Evolutionary conservation across 768 basidiomycete species (phyloP).

Genomic region (Collybia sp.): DNA sequence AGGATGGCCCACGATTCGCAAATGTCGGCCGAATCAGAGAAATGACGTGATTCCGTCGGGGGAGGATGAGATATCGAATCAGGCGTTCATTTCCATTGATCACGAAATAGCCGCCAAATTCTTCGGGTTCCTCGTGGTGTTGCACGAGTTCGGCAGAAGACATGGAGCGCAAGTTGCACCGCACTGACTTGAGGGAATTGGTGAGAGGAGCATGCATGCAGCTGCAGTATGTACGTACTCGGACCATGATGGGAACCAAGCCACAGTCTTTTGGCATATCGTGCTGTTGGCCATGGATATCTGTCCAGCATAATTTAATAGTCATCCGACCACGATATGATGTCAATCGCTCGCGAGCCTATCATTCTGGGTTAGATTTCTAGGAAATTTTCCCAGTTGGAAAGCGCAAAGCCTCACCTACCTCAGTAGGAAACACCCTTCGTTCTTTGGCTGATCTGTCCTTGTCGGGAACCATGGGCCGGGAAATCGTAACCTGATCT

Average conservation of each 20-base stretch:
- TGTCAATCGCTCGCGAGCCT: constrained; percentile 91
- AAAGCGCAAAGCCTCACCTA: constrained; percentile 20
- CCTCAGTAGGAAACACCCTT: constrained; percentile 87
- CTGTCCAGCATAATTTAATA: constrained; percentile 80
- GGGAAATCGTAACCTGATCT: constrained; percentile 74
- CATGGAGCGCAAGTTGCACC: constrained; percentile 87
- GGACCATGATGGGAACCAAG: constrained; percentile 93
- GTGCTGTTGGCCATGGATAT: constrained; percentile 63
- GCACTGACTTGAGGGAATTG: constrained; percentile 56
- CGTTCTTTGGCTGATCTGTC: constrained; percentile 72
- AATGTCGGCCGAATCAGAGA: constrained; percentile 91
- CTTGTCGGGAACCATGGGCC: constrained; percentile 85
- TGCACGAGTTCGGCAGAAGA: constrained; percentile 83
- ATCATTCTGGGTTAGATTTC: constrained; percentile 4
- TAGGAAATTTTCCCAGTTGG: constrained; percentile 2
- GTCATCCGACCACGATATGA: constrained; percentile 92
- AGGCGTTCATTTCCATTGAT: constrained; percentile 99
- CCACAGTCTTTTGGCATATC: constrained; percentile 85
- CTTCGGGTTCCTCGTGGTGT: constrained; percentile 94
- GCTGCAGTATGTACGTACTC: constrained; percentile 47
- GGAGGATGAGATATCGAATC: constrained; percentile 95
- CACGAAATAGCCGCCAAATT: constrained; percentile 98
- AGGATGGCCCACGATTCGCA: constrained; percentile 87
- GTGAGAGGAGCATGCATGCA: not conserved
- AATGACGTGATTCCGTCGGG: constrained; percentile 92